Conservation (phyloP, 371 early-diverging fungal genomes). For the Neoconidiobolus thromboides region DNA sequence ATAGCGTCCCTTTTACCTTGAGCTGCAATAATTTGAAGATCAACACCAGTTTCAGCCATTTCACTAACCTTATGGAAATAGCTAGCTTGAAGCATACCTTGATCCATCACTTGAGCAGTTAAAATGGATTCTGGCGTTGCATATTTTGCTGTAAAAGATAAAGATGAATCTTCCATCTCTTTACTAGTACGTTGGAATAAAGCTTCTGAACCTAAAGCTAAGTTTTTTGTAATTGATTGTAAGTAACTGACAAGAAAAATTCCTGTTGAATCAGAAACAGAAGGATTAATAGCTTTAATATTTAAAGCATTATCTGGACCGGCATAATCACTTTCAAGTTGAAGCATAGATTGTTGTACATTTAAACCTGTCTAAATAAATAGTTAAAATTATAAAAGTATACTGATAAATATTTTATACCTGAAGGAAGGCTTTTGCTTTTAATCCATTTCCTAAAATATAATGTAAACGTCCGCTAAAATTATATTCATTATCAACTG, state of each 20-base stretch:
- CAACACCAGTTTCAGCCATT: conserved; percentile 84
- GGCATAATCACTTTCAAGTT: conserved; percentile 76
- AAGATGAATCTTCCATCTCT: conserved; percentile 59
- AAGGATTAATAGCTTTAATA: conserved; percentile 87
- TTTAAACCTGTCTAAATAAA: not conserved
- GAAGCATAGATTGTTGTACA: conserved; percentile 67
- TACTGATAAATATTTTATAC: conserved; percentile 11
- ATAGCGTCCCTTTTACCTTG: conserved; percentile 73
- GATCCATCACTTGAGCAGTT: conserved; percentile 64
- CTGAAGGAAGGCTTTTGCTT: conserved; percentile 69
- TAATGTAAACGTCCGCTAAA: conserved; percentile 52
- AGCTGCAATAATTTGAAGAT: conserved; percentile 64
- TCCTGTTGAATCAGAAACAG: conserved; percentile 75
- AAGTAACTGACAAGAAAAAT: conserved; percentile 71
- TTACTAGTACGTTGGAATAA: conserved; percentile 71
- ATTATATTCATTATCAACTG: conserved; percentile 74
- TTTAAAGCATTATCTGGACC: conserved; percentile 72
- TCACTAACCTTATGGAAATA: conserved; percentile 85
- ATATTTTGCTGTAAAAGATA: conserved; percentile 59
- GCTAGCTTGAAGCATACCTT: conserved; percentile 63
- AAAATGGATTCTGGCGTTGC: conserved; percentile 51
- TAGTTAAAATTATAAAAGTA: not conserved
- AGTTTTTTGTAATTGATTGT: conserved; percentile 68
- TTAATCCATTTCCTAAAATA: conserved; percentile 29
- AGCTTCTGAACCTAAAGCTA: conserved; percentile 76